Base-by-base conservation (phyloP, 2,329 filamentous ascomycete species). In the Cordyceps farinosa region DNA sequence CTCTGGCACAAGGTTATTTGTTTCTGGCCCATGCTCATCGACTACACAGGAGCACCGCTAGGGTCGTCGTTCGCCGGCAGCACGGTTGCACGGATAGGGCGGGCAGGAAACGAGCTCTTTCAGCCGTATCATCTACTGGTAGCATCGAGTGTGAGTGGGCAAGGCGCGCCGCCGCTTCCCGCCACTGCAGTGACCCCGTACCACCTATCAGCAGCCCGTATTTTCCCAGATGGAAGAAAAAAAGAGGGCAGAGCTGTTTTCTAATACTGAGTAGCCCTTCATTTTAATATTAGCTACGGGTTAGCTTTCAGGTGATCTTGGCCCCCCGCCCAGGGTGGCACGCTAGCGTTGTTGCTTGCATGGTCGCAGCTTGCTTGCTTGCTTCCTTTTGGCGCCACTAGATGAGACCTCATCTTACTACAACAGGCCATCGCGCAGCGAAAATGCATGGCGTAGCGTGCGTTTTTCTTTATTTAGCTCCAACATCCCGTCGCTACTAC, bases 321-420 rank as follows among this genome's bases (percentile, higher is more conserved):
- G 55, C 55, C 44, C 48, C 40, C 54, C 29, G 38, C 34, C 34
- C 34, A 29, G 10, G 17, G n/a, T 27, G 34, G 51, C 51, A 42
- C 30, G 13, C 38, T 48, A 29, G 29, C 48, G n/a, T 22, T 22
- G 22, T 22, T 22, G 22, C 22, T 22, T 22, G 22, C 22, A 29
- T 36, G 34, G 10, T 29, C 48, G 34, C 48, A 15, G 32, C 30
- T 29, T 53, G 51, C 32, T 38, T 53, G 32, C 32, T 40, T 22
- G 22, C 22, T 22, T 22, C 22, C 22, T 53, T 53, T 53, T 53
- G 32, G 10, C 34, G 17, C 51, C 34, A 32, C 51, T 22, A 53
- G 51, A 53, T 36, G 51, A 53, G 34, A 53, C 15, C 51, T 53
- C 32, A 53, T 53, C 51, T 53, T 38, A 53, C 51, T 53, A 34